A percentile compares a stretch with the other conserved stretches of the same genome.
Conservation (phyloP, 2,329 filamentous ascomycete species). For the Elsinoe necatrix region DNA sequence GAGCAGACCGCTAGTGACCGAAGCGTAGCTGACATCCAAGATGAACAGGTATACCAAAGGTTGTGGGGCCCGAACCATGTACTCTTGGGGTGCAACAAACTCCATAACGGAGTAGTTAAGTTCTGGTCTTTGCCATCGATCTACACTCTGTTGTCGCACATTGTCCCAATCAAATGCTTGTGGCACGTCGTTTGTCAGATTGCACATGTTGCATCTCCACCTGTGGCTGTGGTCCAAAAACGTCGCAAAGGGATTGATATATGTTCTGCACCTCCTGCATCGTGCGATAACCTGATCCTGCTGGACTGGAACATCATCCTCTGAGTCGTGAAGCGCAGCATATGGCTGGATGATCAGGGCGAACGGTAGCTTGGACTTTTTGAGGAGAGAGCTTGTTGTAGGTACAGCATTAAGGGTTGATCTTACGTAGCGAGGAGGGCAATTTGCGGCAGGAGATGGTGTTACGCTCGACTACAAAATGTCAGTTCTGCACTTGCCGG, state of each 20-base stretch:
- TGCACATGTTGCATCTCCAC: slow-evolving; percentile 99
- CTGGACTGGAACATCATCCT: slow-evolving; percentile 83
- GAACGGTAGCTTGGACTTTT: slow-evolving; percentile 94
- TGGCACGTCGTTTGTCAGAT: slow-evolving; percentile 96
- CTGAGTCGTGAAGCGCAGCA: slow-evolving; percentile 80
- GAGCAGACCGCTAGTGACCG: slow-evolving; percentile 81
- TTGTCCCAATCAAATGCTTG: slow-evolving; percentile 99
- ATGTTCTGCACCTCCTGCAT: slow-evolving; percentile 89
- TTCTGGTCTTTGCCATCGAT: slow-evolving; percentile 85
- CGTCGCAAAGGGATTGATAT: slow-evolving; percentile 95
- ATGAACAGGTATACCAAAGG: slow-evolving; percentile 93
- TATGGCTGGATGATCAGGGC: slow-evolving; percentile 96
- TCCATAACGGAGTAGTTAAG: slow-evolving; percentile 95
- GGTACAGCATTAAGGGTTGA: slow-evolving; percentile 93
- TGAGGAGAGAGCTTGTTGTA: slow-evolving; percentile 82
- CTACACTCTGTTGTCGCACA: slow-evolving; percentile 78
- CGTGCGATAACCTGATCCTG: slow-evolving; percentile 96
- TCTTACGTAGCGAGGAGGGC: slow-evolving; percentile 84
- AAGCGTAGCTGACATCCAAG: slow-evolving; percentile 86
- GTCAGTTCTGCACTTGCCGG: slow-evolving; percentile 32
- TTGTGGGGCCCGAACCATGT: slow-evolving; percentile 96
- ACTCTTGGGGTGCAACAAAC: slow-evolving; percentile 96
- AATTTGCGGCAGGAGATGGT: slow-evolving; percentile 83
- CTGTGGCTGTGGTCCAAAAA: slow-evolving; percentile 95
- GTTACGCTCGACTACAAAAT: slow-evolving; percentile 68